Evolutionary conservation across 306 rosid species (phyloP).

Genomic region (Medicago lupulina): DNA sequence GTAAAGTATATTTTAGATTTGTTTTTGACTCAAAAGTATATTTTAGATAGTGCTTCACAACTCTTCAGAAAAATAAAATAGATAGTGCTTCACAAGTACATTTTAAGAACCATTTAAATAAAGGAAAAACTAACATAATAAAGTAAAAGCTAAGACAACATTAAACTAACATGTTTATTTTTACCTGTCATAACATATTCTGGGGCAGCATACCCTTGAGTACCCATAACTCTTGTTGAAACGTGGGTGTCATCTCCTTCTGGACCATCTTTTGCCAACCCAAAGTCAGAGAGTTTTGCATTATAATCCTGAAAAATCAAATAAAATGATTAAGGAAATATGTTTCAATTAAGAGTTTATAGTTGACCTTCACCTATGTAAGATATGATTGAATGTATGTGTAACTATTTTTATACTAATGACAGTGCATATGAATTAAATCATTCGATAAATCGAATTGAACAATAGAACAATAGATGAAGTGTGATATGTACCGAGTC

Average conservation of each 20-base stretch:
- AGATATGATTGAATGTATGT: neutral
- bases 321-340: neutral
- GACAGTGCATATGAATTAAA: neutral
- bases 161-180: neutral
- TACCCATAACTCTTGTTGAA: conserved; percentile 92
- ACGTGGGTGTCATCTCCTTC: conserved; percentile 97
- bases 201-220: conserved; percentile 94
- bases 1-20: too few species aligned
- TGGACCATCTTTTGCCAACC: conserved; percentile 91
- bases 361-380: neutral
- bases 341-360: neutral
- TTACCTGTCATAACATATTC: conserved; percentile 95
- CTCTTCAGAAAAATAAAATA: too few species aligned
- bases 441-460: neutral
- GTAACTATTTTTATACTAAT: neutral
- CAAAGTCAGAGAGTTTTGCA: conserved; percentile 91
- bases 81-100: too few species aligned
- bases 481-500: conserved; percentile 62
- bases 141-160: neutral
- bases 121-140: neutral
- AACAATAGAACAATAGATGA: neutral
- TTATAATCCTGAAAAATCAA: conserved; percentile 64
- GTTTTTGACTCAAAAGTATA: too few species aligned
- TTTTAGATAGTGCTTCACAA: neutral
- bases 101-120: too few species aligned